Percentiles rank a stretch among this genome's conserved stretches.
Conservation (phyloP, 2,329 filamentous ascomycete species). For the Penicillium carneum region DNA sequence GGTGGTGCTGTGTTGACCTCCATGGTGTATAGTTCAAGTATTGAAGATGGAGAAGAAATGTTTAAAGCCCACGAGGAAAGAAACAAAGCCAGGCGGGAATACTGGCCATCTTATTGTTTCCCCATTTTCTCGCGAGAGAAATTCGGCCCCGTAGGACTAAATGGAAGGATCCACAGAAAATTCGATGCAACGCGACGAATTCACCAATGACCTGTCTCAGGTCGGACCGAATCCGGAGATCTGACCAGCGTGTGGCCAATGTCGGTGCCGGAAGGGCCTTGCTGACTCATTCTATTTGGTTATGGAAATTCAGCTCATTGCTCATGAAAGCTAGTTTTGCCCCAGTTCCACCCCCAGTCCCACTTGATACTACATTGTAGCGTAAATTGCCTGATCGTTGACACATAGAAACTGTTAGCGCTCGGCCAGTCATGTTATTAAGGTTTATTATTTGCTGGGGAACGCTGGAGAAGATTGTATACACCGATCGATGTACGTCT, state of each 20-base stretch:
- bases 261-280: neutral
- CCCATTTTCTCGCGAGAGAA: neutral
- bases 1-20: conserved; percentile 30
- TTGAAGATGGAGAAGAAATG: neutral
- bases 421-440: neutral
- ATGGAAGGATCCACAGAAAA: conserved; percentile 16
- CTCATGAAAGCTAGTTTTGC: neutral
- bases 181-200: conserved; percentile 8
- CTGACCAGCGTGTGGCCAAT: neutral
- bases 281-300: conserved; percentile 23
- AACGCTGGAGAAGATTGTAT: neutral
- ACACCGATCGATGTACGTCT: neutral
- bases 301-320: conserved; percentile 7
- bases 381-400: conserved; percentile 8
- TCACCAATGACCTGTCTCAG: conserved; percentile 13
- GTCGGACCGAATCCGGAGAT: conserved; percentile 12
- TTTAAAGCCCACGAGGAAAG: neutral
- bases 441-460: conserved; percentile 1
- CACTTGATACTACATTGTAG: neutral
- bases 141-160: conserved; percentile 10
- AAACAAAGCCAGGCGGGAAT: neutral
- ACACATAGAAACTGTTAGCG: neutral
- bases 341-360: neutral
- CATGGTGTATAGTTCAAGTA: conserved; percentile 22
- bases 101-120: conserved; percentile 11